Evolutionary conservation across 139 green algal genomes (phyloP), one percentile per base, ranked within the genome.

Genomic region (Picochlorum costavermella): DNA sequence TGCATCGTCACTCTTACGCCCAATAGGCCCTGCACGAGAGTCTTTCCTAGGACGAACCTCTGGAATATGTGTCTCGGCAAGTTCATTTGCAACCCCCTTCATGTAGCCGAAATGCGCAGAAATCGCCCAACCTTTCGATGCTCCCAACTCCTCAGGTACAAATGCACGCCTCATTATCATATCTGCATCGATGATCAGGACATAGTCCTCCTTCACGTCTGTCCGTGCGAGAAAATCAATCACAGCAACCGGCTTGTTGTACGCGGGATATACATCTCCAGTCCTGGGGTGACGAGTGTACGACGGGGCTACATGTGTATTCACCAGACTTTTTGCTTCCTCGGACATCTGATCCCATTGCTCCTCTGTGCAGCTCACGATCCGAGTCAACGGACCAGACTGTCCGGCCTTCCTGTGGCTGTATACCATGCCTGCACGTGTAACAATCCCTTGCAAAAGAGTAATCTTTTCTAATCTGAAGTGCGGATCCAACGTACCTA

Each of bases 181-280:
- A 63, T 86, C 80, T 14, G 78, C 72, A 53, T 86, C 80, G 12
- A 86, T 74, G 33, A 86, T 73, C 29, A 86, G 56, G 36, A 86
- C 74, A 65, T 70, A 86, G 3, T 85, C 78, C 65, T 86, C 80
- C 58, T 67, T 65, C 6, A 80, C 58, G 0, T 86, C 50, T 20
- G 51, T 71, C 23, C 72, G 48, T 51, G 73, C 56, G 50, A 83
- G 50, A 81, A 82, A 95, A 69, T 92, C 81, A 2, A 92, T 81
- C 4, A 95, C 82, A 8, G 82, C 86, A 51, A 86, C 74, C 17
- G 87, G 87, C 65, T 94, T 94, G 49, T 83, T 81, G 61, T 77
- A 75, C 10, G 71, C 70, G 6, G 62, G 26, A 40, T 71, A 79
- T 1, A 63, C 37, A 58, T 78, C 71, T 17, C 65, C 65, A 70